Conservation (phyloP, 2,329 filamentous ascomycete genomes). For the Sordariomycetes sp. region DNA sequence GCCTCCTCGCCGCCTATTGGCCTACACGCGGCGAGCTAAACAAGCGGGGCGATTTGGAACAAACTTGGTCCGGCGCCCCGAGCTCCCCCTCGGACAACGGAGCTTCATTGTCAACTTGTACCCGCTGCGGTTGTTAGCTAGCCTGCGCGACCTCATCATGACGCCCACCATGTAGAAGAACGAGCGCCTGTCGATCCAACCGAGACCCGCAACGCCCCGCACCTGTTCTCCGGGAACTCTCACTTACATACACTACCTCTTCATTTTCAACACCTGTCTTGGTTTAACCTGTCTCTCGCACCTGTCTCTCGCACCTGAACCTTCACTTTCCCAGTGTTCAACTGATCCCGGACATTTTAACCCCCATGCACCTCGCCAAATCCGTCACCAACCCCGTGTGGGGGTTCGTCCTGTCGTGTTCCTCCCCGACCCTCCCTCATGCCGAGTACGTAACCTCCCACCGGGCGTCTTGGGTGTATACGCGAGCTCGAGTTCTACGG, state of each 20-base stretch:
- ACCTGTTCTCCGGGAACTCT: neutral
- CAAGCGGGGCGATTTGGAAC: too few relatives aligned
- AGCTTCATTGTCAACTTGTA: too few relatives aligned
- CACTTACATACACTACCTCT: neutral
- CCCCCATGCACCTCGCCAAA: neutral
- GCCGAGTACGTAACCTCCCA: too few relatives aligned
- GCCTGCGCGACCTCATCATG: neutral
- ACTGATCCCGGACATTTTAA: neutral
- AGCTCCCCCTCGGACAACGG: too few relatives aligned
- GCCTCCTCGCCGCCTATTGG: too few relatives aligned
- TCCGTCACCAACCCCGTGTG: neutral
- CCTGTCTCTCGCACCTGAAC: neutral
- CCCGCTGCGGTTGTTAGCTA: too few relatives aligned
- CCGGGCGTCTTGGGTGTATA: neutral
- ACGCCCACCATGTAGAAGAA: too few relatives aligned
- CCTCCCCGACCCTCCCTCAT: neutral
- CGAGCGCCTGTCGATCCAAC: too few relatives aligned
- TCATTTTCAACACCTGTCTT: neutral
- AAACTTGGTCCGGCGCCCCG: too few relatives aligned
- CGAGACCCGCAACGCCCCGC: too few relatives aligned
- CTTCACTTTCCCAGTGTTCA: neutral
- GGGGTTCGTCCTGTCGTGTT: neutral
- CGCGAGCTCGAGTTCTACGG: neutral
- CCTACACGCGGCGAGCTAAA: too few relatives aligned
- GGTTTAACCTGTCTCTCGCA: neutral